Evolutionary conservation across 148 eudicot genomes (phyloP), one percentile per base, ranked within the genome.

Genomic region (Nyssa sinensis): DNA sequence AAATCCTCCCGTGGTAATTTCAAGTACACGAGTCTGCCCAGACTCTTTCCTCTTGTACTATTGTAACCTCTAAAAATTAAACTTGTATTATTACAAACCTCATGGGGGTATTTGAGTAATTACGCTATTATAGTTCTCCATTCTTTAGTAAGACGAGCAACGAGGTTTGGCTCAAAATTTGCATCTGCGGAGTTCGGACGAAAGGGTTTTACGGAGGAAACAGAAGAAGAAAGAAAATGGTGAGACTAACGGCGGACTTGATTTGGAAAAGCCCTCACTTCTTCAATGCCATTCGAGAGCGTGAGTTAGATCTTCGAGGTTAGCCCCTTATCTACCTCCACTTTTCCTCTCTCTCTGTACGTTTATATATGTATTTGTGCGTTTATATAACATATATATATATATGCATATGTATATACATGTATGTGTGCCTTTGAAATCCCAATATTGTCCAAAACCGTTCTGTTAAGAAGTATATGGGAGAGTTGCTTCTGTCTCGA

Each of bases 251-350:
- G 6, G 98, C 94, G 23, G 96, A 92, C 77, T 86, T 95, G 77
- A 89, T 95, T 3, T 95, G 98, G 98, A 92, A 95, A 78, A 90
- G 98, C 81, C 94, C 98, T 77, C 98, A 95, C 79, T 95, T 95
- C 75, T 95, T 95, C 85, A 95, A 95, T 62, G 96, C 98, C 47
- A 69, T 95, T 76, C 84, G 84, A 73, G 98, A 95, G 65, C 96
- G 98, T 9, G 98, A 95, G 80, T 77, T 95, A 51, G 98, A 95
- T 90, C 98, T 95, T 71, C 91, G 98, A 88, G 98, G 98, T 95
- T 33, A 37, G 53, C 31, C 61, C 6, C 28, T 3, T 30, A 34
- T 44, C 51, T 13, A 14, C 51, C 51, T 44, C 51, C 12, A 44
- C 0, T 44, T 11, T 44, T 11, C 17, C n/a, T n/a, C n/a, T n/a